Percentiles rank a stretch among this genome's conserved stretches.
phyloP scores from a whole-genome alignment of 148 eudicot species.

The Dianthus caryophyllus region DNA sequence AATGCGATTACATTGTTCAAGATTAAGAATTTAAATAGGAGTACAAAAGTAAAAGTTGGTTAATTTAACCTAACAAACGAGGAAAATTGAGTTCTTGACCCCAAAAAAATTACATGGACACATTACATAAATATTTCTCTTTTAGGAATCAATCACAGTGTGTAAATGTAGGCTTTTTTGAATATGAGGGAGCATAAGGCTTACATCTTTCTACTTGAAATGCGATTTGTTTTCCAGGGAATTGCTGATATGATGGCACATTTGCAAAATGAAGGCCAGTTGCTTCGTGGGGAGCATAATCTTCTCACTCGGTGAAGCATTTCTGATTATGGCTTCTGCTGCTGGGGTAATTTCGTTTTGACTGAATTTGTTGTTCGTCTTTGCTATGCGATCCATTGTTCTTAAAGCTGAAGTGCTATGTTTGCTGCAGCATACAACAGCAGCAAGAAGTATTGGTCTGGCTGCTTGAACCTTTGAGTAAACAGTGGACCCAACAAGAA shows the following conservation, averaged over 20 bases:
- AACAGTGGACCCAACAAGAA: constrained; percentile 76
- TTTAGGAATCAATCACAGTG: too few relatives aligned
- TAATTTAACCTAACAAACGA: too few relatives aligned
- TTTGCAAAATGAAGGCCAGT: constrained; percentile 76
- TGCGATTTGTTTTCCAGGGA: constrained; percentile 36
- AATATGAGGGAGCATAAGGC: neutral
- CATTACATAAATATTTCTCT: too few relatives aligned
- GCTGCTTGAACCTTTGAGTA: constrained; percentile 96
- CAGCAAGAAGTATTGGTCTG: constrained; percentile 96
- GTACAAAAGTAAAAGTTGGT: too few relatives aligned
- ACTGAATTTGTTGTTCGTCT: constrained; percentile 1
- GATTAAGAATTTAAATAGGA: too few relatives aligned
- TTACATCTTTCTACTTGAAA: neutral
- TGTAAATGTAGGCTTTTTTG: too few relatives aligned
- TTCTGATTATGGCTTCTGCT: constrained; percentile 90
- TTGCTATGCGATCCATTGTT: constrained; percentile 8
- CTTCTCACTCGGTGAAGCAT: constrained; percentile 89
- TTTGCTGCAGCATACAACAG: constrained; percentile 63
- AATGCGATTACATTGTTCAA: neutral
- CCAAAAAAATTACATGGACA: too few relatives aligned
- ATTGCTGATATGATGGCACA: constrained; percentile 85
- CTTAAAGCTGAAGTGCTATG: constrained; percentile 8
- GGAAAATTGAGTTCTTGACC: too few relatives aligned
- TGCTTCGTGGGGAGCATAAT: constrained; percentile 96
- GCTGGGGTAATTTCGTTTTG: constrained; percentile 64